Base-by-base conservation (phyloP, 1,284 basidiomycete species). In the Ganoderma boninense region DNA sequence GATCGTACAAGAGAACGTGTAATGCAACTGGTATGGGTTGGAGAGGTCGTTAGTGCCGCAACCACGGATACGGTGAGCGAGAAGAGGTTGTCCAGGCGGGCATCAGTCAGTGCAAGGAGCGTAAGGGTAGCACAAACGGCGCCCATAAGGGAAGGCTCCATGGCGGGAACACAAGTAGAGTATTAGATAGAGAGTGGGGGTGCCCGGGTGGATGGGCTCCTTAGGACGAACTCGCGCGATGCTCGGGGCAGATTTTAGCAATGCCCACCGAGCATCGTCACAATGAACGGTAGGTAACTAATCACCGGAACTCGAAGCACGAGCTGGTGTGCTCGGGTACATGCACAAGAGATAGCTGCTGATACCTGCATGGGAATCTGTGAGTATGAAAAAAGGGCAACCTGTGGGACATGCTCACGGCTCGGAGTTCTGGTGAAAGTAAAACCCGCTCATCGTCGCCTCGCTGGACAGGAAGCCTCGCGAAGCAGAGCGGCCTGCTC, bases 381-480 rank as follows among this genome's bases (percentile, higher is more conserved):
- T 57, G 40, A 49, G 63, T 59, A 2, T 40, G 20, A 38, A 62
- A n/a, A 23, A 5, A 29, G 1, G 16, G 14, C 23, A 11, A 32
- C 42, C 43, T 63, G 29, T 11, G 14, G 62, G 35, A 59, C 18
- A n/a, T 32, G 78, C 79, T 77, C 67, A 79, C 79, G 79, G 79
- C 65, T 80, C 78, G 35, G 79, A 80, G 66, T 79, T 78, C 73
- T 80, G 79, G 83, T 98, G 97, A 83, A 95, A 98, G 83, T 98
- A 98, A 82, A 95, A 97, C 35, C 95, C 95, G 73, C 88, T 92
- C 93, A 96, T 96, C 59, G 89, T 91, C 20, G 92, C 92, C 68
- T 87, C 85, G 44, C 74, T 78, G 4, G 78, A 72, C 29, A 73
- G 72, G 29, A 68, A 71, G 14, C 76, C 74, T 44, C 78, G 77